Base-by-base conservation (phyloP, 1,139 yeast species). In the Pichia sorboxylosa region DNA sequence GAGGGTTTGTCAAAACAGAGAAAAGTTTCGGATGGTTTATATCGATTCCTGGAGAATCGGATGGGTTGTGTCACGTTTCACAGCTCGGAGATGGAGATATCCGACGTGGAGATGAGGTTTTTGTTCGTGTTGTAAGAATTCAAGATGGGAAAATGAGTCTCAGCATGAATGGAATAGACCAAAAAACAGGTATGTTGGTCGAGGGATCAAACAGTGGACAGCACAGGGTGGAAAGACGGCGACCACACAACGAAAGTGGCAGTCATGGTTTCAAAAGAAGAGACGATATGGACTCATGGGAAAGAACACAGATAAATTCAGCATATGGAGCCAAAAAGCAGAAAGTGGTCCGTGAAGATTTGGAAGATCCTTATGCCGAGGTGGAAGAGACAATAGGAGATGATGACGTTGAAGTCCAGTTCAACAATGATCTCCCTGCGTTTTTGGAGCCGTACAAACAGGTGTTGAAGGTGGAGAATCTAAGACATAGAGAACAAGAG, bases 281-380 rank as follows among this genome's bases (percentile, higher is more conserved):
- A 24, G 77, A 92, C 0, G 79, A 93, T 0, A 93, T 94, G 1
- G 97, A 87, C 52, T 58, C 87, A 36, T 87, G 95, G 94, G 96
- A 87, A 48, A 66, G 83, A 32, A 63, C 82, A 22, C 96, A 87
- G 48, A 36, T 36, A 51, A 55, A 43, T 25, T 44, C 48, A 17
- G 55, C 55, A 1, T 52, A 37, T 38, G 56, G 56, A 4, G 46
- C 45, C 3, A 52, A 52, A 23, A 38, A 41, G 26, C 32, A 37
- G 15, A 32, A 37, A 6, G 18, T 35, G 3, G 21, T 33, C 4
- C 13, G 34, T 16, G 36, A 37, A 14, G 46, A 38, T 13, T 24
- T 13, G 24, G 80, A 72, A 24, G 75, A 67, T 31, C 59, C 63
- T 6, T 58, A 55, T 38, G 57, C 56, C 1, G 63, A 59, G 19